A percentile compares a stretch with the other conserved stretches of the same genome.
Evolutionary conservation across 2,329 filamentous ascomycete genomes (phyloP).

Genomic region (Penicillium sp.): DNA sequence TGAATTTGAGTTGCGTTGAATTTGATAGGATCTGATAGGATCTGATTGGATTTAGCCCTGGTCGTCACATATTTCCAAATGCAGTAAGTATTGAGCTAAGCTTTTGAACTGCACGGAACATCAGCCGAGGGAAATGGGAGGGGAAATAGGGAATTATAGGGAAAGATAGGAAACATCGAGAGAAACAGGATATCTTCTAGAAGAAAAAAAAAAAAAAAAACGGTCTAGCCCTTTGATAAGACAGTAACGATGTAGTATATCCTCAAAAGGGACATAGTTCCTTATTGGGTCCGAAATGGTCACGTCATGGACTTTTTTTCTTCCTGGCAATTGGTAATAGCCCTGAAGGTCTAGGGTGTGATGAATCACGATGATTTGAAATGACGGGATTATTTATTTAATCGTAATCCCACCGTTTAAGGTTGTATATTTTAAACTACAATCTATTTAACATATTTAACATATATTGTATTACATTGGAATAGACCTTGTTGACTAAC

Average conservation of each 20-base stretch:
- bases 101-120: not conserved
- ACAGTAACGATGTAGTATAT: not conserved
- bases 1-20: not conserved
- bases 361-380: not conserved
- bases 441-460: no score
- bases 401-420: no score
- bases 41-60: no score
- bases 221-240: not conserved
- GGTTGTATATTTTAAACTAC: no score
- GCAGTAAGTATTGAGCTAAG: not conserved
- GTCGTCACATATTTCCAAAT: constrained; percentile 6
- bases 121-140: not conserved
- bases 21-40: not conserved
- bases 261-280: not conserved
- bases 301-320: not conserved
- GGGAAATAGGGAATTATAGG: not conserved
- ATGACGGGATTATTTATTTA: not conserved
- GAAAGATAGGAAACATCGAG: not conserved
- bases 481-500: no score
- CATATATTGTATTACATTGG: no score
- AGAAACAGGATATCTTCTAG: not conserved
- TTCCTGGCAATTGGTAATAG: no score
- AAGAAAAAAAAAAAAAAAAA: not conserved
- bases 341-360: not conserved
- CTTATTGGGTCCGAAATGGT: not conserved